Evolutionary conservation across 305 asterid species (phyloP).

Genomic region (Fraxinus paxiana): DNA sequence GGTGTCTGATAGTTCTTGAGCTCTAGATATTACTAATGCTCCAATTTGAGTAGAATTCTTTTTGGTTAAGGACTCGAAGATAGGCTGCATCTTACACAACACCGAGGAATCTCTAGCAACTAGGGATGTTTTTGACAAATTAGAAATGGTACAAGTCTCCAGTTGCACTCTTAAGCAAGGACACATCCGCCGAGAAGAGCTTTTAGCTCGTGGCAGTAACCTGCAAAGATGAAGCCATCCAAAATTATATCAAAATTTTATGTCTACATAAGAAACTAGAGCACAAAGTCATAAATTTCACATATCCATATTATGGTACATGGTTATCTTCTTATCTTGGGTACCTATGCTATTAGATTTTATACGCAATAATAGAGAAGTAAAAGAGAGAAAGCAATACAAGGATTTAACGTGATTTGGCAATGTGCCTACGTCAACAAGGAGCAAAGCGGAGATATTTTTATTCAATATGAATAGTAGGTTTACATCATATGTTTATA

Average conservation of each 20-base stretch:
- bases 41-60: conserved; percentile 38
- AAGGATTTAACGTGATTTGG: too few species aligned
- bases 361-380: too few species aligned
- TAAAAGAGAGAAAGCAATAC: too few species aligned
- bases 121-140: conserved; percentile 36
- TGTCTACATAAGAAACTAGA: neutral
- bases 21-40: conserved; percentile 52
- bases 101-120: conserved; percentile 39
- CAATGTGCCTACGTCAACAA: too few species aligned
- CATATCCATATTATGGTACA: neutral
- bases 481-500: too few species aligned
- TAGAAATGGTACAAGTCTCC: conserved; percentile 41
- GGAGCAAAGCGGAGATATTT: too few species aligned
- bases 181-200: conserved; percentile 41
- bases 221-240: conserved; percentile 31
- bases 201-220: conserved; percentile 47
- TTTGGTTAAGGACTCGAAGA: conserved; percentile 22
- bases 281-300: neutral
- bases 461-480: too few species aligned
- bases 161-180: conserved; percentile 51
- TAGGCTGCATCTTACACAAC: conserved; percentile 39
- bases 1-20: conserved; percentile 40
- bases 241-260: neutral
- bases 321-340: neutral
- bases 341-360: neutral